Evolutionary conservation across 139 green algal genomes (phyloP).

Genomic region (Desmodesmus armatus): DNA sequence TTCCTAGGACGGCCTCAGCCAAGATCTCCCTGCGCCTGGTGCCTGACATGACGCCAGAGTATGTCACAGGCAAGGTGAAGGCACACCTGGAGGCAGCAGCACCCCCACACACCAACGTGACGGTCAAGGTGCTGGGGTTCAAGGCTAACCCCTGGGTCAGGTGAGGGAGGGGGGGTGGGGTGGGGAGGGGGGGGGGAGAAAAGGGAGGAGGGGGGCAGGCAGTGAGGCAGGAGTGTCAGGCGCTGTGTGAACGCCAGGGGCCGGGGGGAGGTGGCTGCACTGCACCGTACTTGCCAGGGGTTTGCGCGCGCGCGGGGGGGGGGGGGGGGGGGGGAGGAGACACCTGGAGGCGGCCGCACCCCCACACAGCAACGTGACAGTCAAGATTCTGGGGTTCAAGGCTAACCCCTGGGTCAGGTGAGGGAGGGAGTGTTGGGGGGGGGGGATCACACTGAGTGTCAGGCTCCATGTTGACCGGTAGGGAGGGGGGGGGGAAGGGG

Average conservation of each 20-base stretch:
- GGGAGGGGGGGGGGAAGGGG: no score
- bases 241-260: no score
- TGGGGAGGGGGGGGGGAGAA: no score
- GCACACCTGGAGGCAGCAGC: conserved; percentile 20
- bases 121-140: not conserved
- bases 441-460: no score
- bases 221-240: not conserved
- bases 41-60: conserved; percentile 56
- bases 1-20: conserved; percentile 62
- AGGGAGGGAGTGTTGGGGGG: no score
- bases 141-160: not conserved
- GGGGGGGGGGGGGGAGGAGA: conserved; percentile 33
- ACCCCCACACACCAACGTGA: not conserved
- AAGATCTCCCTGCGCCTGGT: conserved; percentile 78
- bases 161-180: no score
- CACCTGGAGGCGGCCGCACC: conserved; percentile 27
- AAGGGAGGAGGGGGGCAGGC: not conserved
- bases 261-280: not conserved
- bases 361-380: not conserved
- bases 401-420: conserved; percentile 1
- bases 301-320: no score
- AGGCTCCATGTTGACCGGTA: no score
- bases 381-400: not conserved
- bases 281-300: no score
- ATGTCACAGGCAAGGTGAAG: conserved; percentile 46